phyloP scores from a whole-genome alignment of 2,329 filamentous ascomycete genomes.

The Colletotrichum godetiae region DNA sequence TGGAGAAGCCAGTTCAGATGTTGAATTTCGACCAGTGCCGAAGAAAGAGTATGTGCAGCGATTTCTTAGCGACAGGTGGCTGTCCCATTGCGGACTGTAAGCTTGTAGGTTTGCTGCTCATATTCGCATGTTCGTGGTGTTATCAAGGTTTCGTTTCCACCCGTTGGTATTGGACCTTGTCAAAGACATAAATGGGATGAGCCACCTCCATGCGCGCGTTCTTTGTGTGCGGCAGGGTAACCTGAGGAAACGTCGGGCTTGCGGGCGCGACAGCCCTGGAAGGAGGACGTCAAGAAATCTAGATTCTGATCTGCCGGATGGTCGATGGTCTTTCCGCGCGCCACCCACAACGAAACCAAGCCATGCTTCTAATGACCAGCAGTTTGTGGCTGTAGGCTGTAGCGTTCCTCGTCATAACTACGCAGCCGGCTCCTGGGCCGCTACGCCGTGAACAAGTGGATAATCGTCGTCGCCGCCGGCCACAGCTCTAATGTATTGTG shows the following conservation, averaged over 20 bases:
- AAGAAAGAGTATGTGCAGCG: not conserved
- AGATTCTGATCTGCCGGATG: not conserved
- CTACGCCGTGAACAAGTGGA: slow-evolving; percentile 2
- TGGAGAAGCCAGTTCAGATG: not conserved
- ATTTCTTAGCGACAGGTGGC: not conserved
- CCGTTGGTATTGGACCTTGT: not conserved
- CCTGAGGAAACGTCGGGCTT: not conserved
- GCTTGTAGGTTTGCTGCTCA: not conserved
- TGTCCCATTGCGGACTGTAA: not conserved
- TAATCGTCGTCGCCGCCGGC: slow-evolving; percentile 12
- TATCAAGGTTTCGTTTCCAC: slow-evolving; percentile 9
- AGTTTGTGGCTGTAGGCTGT: not conserved
- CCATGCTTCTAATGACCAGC: slow-evolving; percentile 7
- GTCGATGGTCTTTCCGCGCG: slow-evolving; percentile 13
- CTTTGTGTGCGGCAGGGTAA: slow-evolving; percentile 23
- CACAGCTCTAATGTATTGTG: not conserved
- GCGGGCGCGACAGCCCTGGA: not conserved
- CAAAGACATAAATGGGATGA: slow-evolving; percentile 23
- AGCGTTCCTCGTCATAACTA: slow-evolving; percentile 19
- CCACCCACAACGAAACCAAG: not conserved
- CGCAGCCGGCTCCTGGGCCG: slow-evolving; percentile 5
- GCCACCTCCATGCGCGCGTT: slow-evolving; percentile 27
- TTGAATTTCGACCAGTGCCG: not conserved
- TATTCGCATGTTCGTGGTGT: slow-evolving; percentile 2
- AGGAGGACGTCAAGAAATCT: slow-evolving; percentile 13